Evolutionary conservation across 2,329 filamentous ascomycete species (phyloP), one percentile per base, ranked within the genome.

Genomic region (Chrysoporthe austroafricana): DNA sequence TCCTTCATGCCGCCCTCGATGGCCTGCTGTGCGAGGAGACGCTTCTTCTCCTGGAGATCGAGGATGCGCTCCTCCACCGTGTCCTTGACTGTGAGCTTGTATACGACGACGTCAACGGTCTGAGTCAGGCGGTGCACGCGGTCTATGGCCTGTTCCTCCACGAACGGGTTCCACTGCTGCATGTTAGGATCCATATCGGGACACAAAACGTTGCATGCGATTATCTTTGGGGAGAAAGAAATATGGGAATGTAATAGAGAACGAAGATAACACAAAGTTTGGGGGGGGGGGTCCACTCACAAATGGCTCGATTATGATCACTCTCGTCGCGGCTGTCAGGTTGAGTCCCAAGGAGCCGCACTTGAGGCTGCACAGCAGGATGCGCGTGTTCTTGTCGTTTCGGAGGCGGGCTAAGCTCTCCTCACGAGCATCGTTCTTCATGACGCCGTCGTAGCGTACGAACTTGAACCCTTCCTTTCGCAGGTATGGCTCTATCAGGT

Each of bases 131-230:
- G 93, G 77, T 99, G 96, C 36, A 99, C 96, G 65, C 96, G 93
- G 79, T 99, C 96, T 73, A 99, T 99, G 61, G 96, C 96, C 83
- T 99, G 96, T 78, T 99, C 96, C 82, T 99, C 96, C 44, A 99
- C 93, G 76, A 99, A 99, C 87, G 92, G 73, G 66, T 39, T 65
- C 56, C 42, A 44, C 60, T 62, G 39, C 1, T n/a, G 4, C 1
- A 18, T 43, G 70, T 71, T 63, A 72, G 67, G 3, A 66, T 46
- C 21, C 11, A 39, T 39, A 39, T 5, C 36, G 9, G 36, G 36
- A 39, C 36, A 9, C 36, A 9, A 39, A 7, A 39, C 4, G 5
- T 39, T 39, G 36, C 36, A 39, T 39, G 5, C 36, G 36, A 39
- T 5, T 1, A 21, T 57, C n/a, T 13, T 14, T 36, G 46, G 2